These are phyloP conservation scores for Candida maltosa DNA, from an alignment of 805 yeast genomes.

Conservation along the genomic window DNA sequence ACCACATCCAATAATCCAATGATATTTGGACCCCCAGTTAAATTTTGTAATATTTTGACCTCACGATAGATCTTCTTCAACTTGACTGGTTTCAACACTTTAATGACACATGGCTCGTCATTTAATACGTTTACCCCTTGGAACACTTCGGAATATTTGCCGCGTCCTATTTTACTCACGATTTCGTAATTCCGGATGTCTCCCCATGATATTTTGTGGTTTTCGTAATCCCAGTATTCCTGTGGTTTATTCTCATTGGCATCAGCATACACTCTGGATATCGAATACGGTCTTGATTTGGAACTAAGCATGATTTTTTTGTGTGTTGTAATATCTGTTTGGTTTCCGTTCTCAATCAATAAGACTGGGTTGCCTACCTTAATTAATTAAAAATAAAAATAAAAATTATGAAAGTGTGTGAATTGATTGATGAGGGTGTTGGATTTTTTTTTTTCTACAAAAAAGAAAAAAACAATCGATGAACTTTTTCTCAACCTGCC, in stretches of 20 bases:
- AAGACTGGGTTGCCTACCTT: too few species aligned
- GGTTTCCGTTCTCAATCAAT: too few species aligned
- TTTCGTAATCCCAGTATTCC: slow-evolving; percentile 86
- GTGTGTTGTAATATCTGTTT: too few species aligned
- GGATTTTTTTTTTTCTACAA: too few species aligned
- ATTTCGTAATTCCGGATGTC: slow-evolving; percentile 62
- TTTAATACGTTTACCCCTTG: slow-evolving; percentile 71
- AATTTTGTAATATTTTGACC: slow-evolving; percentile 79
- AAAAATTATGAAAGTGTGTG: too few species aligned
- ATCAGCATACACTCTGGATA: slow-evolving; percentile 65
- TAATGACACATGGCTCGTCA: slow-evolving; percentile 69
- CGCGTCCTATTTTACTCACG: slow-evolving; percentile 81
- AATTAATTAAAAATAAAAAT: too few species aligned
- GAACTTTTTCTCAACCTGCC: too few species aligned
- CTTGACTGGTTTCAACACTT: slow-evolving; percentile 89
- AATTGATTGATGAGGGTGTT: too few species aligned
- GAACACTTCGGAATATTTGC: slow-evolving; percentile 94
- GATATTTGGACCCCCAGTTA: slow-evolving; percentile 82
- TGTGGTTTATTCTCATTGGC: slow-evolving; percentile 65
- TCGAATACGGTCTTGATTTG: slow-evolving; percentile 23
- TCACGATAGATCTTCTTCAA: slow-evolving; percentile 89
- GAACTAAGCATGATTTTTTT: too few species aligned
- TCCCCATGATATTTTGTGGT: slow-evolving; percentile 43
- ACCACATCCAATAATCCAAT: slow-evolving; percentile 77
- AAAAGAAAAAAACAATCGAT: too few species aligned